Evolutionary conservation across 345 rosid genomes (phyloP).

Genomic region (Garcia nutans): DNA sequence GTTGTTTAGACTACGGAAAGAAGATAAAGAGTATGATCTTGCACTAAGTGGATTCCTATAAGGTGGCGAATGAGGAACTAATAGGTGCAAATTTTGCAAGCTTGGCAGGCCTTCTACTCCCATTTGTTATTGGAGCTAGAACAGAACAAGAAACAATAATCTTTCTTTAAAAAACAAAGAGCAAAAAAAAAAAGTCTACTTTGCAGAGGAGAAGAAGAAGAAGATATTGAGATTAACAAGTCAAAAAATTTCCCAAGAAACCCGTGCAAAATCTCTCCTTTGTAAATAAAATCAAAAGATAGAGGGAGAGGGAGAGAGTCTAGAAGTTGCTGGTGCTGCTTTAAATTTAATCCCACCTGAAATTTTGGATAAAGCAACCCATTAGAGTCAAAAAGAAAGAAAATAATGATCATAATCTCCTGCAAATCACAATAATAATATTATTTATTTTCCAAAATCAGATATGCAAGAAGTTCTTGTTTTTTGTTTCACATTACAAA

Average conservation of each 20-base stretch:
- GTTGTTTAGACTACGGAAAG: background rate
- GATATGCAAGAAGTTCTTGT: too few relatives aligned
- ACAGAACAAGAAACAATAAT: background rate
- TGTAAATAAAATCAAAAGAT: background rate
- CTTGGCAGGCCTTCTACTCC: slow-evolving; percentile 19
- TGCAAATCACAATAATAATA: background rate
- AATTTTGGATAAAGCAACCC: slow-evolving; percentile 9
- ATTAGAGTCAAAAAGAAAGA: slow-evolving; percentile 10
- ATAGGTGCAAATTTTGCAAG: slow-evolving; percentile 23
- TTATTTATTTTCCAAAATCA: too few relatives aligned
- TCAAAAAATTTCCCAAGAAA: slow-evolving; percentile 17
- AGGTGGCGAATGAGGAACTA: slow-evolving; percentile 11
- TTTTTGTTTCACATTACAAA: too few relatives aligned
- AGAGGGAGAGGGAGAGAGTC: background rate
- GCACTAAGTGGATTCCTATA: slow-evolving; percentile 9
- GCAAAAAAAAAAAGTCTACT: too few relatives aligned
- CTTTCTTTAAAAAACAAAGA: too few relatives aligned
- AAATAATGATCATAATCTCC: background rate
- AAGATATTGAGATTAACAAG: background rate
- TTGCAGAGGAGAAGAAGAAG: background rate
- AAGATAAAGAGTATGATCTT: slow-evolving; percentile 5
- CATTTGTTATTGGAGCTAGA: slow-evolving; percentile 18
- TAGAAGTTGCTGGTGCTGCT: slow-evolving; percentile 18
- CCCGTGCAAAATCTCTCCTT: slow-evolving; percentile 16
- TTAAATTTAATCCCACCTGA: slow-evolving; percentile 25